Conservation (phyloP, 2,329 filamentous ascomycete species). For the Diaporthe ampelina region DNA sequence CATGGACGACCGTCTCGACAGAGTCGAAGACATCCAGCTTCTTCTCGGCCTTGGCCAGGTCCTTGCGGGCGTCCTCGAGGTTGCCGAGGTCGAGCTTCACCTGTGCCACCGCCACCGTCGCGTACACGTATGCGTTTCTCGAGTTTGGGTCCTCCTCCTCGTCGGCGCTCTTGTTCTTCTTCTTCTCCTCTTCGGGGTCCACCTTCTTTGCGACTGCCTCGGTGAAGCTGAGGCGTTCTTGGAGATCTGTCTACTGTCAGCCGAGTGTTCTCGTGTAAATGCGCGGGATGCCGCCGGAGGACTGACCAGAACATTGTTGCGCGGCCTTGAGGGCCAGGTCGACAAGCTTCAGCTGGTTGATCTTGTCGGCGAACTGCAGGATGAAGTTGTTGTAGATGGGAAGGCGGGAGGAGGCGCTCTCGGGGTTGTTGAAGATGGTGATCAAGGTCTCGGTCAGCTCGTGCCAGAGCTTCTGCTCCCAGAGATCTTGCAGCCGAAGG, state of each 20-base stretch:
- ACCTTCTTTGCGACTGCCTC: slow-evolving; percentile 88
- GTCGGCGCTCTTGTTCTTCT: slow-evolving; percentile 42
- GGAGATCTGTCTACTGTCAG: slow-evolving; percentile 73
- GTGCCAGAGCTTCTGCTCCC: slow-evolving; percentile 99
- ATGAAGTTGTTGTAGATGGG: slow-evolving; percentile 95
- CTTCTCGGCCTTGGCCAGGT: slow-evolving; percentile 88
- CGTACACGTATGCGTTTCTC: slow-evolving; percentile 96
- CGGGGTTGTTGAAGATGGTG: slow-evolving; percentile 86
- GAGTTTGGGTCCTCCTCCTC: slow-evolving; percentile 59
- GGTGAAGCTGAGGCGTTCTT: slow-evolving; percentile 89
- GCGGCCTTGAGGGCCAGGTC: slow-evolving; percentile 89
- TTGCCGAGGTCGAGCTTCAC: slow-evolving; percentile 87
- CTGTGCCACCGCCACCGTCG: slow-evolving; percentile 88
- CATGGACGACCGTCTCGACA: slow-evolving; percentile 95
- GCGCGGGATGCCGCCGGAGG: background rate
- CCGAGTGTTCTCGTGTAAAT: background rate
- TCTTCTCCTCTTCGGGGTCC: slow-evolving; percentile 77
- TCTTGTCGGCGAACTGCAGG: slow-evolving; percentile 96
- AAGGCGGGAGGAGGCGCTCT: slow-evolving; percentile 87
- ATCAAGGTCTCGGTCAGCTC: slow-evolving; percentile 93
- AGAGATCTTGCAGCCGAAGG: slow-evolving; percentile 93
- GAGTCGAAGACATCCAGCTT: slow-evolving; percentile 94
- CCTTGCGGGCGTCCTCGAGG: slow-evolving; percentile 85
- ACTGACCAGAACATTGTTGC: slow-evolving; percentile 82
- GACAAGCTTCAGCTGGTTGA: slow-evolving; percentile 98